Evolutionary conservation across 1,284 basidiomycete genomes (phyloP).

Genomic region (Leccinum huronense): DNA sequence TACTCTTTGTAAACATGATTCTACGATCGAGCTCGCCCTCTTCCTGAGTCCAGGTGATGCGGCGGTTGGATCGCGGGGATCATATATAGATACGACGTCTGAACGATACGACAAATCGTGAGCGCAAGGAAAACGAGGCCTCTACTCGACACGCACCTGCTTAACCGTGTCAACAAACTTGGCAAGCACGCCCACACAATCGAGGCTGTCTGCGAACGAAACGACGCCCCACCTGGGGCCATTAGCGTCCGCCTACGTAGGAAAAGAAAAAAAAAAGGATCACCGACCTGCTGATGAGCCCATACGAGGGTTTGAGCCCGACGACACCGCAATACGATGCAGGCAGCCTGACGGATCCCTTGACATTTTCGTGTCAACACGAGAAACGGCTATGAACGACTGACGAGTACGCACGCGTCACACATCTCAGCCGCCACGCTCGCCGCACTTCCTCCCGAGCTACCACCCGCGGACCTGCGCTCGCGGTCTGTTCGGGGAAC

Average conservation of each 20-base stretch:
- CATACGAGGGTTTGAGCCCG: slow-evolving; percentile 95
- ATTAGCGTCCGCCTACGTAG: slow-evolving; percentile 15
- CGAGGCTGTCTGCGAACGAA: slow-evolving; percentile 91
- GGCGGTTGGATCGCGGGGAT: slow-evolving; percentile 79
- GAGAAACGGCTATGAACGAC: neutral
- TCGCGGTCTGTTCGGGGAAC: slow-evolving; percentile 37
- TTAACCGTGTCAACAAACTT: slow-evolving; percentile 50
- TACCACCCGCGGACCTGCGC: slow-evolving; percentile 73
- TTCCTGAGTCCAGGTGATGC: slow-evolving; percentile 46
- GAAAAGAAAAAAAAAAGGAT: neutral
- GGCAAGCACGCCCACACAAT: slow-evolving; percentile 88
- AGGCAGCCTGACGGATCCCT: slow-evolving; percentile 86
- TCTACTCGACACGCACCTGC: slow-evolving; percentile 34
- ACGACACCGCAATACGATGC: slow-evolving; percentile 93
- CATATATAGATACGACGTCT: slow-evolving; percentile 69
- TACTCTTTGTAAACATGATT: slow-evolving; percentile 22
- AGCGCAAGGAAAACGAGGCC: slow-evolving; percentile 1
- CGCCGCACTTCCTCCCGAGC: slow-evolving; percentile 82
- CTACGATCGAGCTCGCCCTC: slow-evolving; percentile 20
- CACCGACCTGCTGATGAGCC: slow-evolving; percentile 78
- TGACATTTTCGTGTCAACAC: slow-evolving; percentile 17
- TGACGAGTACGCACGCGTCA: slow-evolving; percentile 58
- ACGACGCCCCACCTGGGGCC: slow-evolving; percentile 80
- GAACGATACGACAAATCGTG: neutral
- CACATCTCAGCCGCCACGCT: slow-evolving; percentile 79